A percentile compares a stretch with the other conserved stretches of the same genome.
phyloP scores from a whole-genome alignment of 306 rosid species.

The Pyrus communis region DNA sequence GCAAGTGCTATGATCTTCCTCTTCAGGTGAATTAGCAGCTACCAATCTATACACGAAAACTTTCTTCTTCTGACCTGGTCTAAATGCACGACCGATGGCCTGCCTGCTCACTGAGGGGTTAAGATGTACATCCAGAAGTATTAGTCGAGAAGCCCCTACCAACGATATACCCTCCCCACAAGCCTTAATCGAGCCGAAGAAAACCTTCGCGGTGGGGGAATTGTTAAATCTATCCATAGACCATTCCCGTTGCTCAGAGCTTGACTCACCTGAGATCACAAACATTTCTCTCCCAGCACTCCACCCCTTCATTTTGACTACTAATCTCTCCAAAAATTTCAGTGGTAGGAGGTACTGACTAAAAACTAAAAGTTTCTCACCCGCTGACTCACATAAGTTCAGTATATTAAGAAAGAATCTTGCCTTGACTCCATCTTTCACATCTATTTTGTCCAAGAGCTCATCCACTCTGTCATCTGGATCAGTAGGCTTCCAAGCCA shows the following conservation, averaged over 20 bases:
- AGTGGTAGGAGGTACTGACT: slow-evolving; percentile 85
- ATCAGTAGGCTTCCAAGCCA: slow-evolving; percentile 31
- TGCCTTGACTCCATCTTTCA: slow-evolving; percentile 74
- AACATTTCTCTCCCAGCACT: slow-evolving; percentile 65
- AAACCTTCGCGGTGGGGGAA: slow-evolving; percentile 63
- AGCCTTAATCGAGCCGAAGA: slow-evolving; percentile 96
- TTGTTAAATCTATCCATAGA: slow-evolving; percentile 79
- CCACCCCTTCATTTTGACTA: slow-evolving; percentile 59
- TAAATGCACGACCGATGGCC: slow-evolving; percentile 94
- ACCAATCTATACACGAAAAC: slow-evolving; percentile 69
- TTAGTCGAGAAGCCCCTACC: slow-evolving; percentile 88
- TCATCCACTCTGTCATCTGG: slow-evolving; percentile 46
- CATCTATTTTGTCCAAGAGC: slow-evolving; percentile 36
- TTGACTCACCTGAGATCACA: slow-evolving; percentile 79
- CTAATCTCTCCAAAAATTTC: slow-evolving; percentile 75
- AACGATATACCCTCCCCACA: slow-evolving; percentile 96
- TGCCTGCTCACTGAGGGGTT: slow-evolving; percentile 96
- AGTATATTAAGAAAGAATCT: slow-evolving; percentile 65
- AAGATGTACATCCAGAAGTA: slow-evolving; percentile 75
- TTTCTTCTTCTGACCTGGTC: slow-evolving; percentile 79
- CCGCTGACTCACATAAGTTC: slow-evolving; percentile 51
- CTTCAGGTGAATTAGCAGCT: slow-evolving; percentile 78
- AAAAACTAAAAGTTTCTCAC: slow-evolving; percentile 83
- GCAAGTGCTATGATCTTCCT: slow-evolving; percentile 64
- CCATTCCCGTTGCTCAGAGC: slow-evolving; percentile 59